A percentile compares a stretch with the other conserved stretches of the same genome.
phyloP scores from a whole-genome alignment of 176 grass and related monocot species.

The Saccharum officinarum region DNA sequence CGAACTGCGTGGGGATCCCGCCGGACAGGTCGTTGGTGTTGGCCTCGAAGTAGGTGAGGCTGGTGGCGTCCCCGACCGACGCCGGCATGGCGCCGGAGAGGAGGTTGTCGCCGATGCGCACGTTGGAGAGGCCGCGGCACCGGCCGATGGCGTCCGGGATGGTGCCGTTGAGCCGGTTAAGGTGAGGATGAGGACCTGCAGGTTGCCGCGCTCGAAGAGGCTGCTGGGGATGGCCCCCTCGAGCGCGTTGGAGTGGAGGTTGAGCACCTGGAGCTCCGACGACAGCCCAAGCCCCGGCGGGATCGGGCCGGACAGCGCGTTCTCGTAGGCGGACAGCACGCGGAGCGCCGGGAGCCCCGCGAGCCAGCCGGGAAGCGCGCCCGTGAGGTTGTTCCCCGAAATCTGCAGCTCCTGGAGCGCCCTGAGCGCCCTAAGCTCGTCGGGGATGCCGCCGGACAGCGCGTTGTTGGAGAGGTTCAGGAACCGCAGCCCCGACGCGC shows the following conservation, averaged over 20 bases:
- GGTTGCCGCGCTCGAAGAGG: conserved; percentile 63
- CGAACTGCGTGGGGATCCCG: conserved; percentile 63
- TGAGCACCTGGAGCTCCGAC: conserved; percentile 67
- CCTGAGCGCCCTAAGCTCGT: conserved; percentile 39
- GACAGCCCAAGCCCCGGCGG: conserved; percentile 53
- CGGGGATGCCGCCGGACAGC: conserved; percentile 52
- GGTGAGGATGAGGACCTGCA: conserved; percentile 83
- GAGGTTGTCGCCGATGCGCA: conserved; percentile 79
- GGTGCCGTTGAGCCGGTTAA: conserved; percentile 76
- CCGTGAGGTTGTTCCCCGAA: conserved; percentile 80
- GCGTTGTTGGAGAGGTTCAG: conserved; percentile 88
- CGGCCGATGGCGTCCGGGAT: conserved; percentile 61
- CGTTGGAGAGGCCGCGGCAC: conserved; percentile 71
- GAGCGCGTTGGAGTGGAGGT: conserved; percentile 90
- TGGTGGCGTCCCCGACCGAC: conserved; percentile 63
- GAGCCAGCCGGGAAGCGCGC: conserved; percentile 65
- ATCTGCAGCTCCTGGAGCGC: conserved; percentile 67
- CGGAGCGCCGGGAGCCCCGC: conserved; percentile 53
- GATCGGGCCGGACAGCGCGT: conserved; percentile 62
- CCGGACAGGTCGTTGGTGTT: conserved; percentile 73
- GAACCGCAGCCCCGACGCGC: conserved; percentile 45
- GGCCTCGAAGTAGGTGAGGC: conserved; percentile 93
- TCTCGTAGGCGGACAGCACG: conserved; percentile 89
- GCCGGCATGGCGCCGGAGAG: conserved; percentile 63
- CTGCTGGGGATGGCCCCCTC: conserved; percentile 67